These are phyloP conservation scores for Lachancea mirantina DNA, from an alignment of 805 yeast genomes.

Conservation along the genomic window DNA sequence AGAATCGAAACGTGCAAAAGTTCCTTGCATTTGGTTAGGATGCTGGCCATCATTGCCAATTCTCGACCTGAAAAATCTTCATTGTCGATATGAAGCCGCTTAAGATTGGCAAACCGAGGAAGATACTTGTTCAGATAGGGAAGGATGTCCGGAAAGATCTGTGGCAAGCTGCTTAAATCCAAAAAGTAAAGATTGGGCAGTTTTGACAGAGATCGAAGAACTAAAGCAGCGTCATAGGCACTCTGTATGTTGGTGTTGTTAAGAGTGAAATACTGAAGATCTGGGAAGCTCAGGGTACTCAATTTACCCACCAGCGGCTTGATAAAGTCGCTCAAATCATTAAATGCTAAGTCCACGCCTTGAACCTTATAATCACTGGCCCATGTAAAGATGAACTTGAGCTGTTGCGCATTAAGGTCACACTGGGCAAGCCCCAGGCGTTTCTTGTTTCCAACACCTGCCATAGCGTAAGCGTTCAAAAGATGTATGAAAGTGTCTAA, in stretches of 20 bases:
- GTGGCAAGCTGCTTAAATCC: constrained; percentile 66
- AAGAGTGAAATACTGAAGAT: constrained; percentile 48
- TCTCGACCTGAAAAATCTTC: constrained; percentile 53
- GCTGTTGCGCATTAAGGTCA: constrained; percentile 51
- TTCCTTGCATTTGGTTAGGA: constrained; percentile 58
- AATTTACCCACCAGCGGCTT: constrained; percentile 23
- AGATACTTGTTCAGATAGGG: constrained; percentile 53
- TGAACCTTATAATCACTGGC: constrained; percentile 34
- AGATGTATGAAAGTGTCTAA: constrained; percentile 44
- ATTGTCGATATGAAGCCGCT: constrained; percentile 64
- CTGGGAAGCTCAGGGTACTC: constrained; percentile 12
- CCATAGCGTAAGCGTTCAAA: constrained; percentile 47
- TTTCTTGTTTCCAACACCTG: constrained; percentile 19
- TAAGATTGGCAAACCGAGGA: constrained; percentile 59
- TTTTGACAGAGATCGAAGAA: constrained; percentile 45
- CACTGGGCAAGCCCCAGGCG: constrained; percentile 75
- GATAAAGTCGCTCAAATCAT: constrained; percentile 44
- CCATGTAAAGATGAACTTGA: constrained; percentile 54
- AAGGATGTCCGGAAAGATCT: constrained; percentile 56
- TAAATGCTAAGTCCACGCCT: constrained; percentile 82
- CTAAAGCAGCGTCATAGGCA: constrained; percentile 41
- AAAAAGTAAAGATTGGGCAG: constrained; percentile 58
- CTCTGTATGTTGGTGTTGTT: constrained; percentile 55
- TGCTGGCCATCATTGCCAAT: constrained; percentile 54
- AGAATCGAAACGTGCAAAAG: constrained; percentile 62